phyloP scores from a whole-genome alignment of 345 rosid genomes.

The Hibiscus trionum region DNA sequence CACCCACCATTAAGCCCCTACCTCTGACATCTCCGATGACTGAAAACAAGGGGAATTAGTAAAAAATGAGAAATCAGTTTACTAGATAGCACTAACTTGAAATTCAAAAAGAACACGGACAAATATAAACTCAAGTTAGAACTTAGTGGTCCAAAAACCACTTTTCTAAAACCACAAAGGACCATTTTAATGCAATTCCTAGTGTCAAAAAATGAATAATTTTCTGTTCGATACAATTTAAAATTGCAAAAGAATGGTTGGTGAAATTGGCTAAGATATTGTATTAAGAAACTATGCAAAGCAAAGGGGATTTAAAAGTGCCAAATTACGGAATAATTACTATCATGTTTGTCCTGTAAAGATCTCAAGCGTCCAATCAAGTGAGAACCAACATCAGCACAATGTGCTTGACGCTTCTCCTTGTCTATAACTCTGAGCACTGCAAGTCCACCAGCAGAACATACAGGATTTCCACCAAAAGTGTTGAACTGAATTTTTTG shows the following conservation, averaged over 20 bases:
- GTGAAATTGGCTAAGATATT: not conserved
- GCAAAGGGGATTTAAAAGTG: not conserved
- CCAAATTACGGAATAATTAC: constrained; percentile 32
- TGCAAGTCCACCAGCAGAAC: constrained; percentile 94
- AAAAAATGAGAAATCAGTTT: not conserved
- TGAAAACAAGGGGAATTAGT: constrained; percentile 19
- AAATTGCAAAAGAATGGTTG: constrained; percentile 2
- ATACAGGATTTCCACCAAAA: constrained; percentile 93
- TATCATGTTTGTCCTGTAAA: constrained; percentile 61
- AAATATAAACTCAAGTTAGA: not conserved
- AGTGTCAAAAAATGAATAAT: not conserved
- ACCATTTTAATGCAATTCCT: not conserved
- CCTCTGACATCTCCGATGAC: constrained; percentile 95
- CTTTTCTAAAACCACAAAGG: not conserved
- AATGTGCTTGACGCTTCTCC: constrained; percentile 82
- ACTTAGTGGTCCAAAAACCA: not conserved
- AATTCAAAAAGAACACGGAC: no score
- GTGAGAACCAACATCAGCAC: constrained; percentile 73
- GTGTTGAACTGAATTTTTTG: constrained; percentile 84
- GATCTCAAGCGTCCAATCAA: constrained; percentile 58
- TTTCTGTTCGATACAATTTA: not conserved
- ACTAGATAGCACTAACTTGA: not conserved
- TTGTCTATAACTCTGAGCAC: constrained; percentile 82
- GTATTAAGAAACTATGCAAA: not conserved
- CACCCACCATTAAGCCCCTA: constrained; percentile 84